A percentile compares a stretch with the other conserved stretches of the same genome.
phyloP scores from a whole-genome alignment of 129 eudicot genomes.

The Arctium minus region DNA sequence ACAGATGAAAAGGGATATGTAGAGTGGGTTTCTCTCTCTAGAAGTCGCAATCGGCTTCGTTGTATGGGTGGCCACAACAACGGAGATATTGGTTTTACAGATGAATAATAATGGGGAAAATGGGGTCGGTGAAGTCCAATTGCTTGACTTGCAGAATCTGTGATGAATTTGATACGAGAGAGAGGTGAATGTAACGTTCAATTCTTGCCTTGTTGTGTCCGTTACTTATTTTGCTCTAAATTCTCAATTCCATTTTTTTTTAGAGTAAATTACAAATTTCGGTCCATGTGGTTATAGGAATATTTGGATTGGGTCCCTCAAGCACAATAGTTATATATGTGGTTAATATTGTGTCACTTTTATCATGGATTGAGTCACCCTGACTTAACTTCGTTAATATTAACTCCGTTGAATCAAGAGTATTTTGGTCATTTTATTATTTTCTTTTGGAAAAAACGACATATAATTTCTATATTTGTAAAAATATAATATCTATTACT shows the following conservation, averaged over 20 bases:
- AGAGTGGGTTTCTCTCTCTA: conserved; percentile 10
- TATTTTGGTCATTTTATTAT: too few species aligned
- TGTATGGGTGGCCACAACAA: background rate
- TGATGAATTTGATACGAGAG: conserved; percentile 13
- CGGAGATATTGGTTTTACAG: conserved; percentile 1
- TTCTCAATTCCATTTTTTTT: background rate
- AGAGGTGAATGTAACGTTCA: conserved; percentile 26
- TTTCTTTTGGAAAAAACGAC: too few species aligned
- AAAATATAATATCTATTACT: too few species aligned
- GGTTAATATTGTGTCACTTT: too few species aligned
- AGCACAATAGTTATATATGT: too few species aligned
- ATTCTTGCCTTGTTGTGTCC: conserved; percentile 28
- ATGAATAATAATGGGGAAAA: conserved; percentile 6
- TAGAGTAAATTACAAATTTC: background rate
- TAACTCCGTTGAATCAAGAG: too few species aligned
- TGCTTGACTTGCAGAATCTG: conserved; percentile 19
- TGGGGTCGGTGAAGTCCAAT: conserved; percentile 29
- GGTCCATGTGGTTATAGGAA: too few species aligned
- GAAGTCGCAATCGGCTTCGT: conserved; percentile 33
- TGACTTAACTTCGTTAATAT: too few species aligned
- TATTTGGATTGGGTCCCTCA: too few species aligned
- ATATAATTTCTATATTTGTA: too few species aligned
- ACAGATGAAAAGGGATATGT: background rate
- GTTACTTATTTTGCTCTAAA: conserved; percentile 9
- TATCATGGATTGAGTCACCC: too few species aligned